Evolutionary conservation across 805 yeast genomes (phyloP).

Genomic region (Priceomyces carsonii): DNA sequence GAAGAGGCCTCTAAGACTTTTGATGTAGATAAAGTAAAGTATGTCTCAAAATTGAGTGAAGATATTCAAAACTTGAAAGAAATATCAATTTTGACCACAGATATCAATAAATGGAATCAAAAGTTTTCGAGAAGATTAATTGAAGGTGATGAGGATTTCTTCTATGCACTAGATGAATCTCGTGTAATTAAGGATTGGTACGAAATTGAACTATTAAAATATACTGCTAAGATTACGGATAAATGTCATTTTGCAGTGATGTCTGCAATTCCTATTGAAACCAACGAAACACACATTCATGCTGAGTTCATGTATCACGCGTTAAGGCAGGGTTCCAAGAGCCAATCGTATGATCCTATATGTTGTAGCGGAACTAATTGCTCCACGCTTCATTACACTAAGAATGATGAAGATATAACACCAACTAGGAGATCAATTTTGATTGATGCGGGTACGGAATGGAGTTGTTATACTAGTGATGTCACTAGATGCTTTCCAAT

Average conservation of each 20-base stretch:
- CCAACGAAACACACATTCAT: conserved; percentile 87
- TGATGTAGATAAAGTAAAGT: conserved; percentile 83
- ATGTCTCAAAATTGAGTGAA: conserved; percentile 49
- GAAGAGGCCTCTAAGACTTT: conserved; percentile 64
- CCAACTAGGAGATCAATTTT: conserved; percentile 67
- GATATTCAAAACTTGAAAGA: conserved; percentile 30
- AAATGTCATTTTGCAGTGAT: conserved; percentile 88
- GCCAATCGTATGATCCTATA: conserved; percentile 89
- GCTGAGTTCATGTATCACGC: conserved; percentile 96
- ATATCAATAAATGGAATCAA: conserved; percentile 48
- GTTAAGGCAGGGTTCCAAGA: conserved; percentile 88
- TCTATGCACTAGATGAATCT: conserved; percentile 81
- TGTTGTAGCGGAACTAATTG: conserved; percentile 93
- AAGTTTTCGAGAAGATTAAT: conserved; percentile 37
- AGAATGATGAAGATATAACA: conserved; percentile 57
- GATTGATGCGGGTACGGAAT: conserved; percentile 97
- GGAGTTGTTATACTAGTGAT: conserved; percentile 90
- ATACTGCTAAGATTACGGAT: conserved; percentile 84
- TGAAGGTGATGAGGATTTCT: conserved; percentile 48
- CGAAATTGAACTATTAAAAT: conserved; percentile 73
- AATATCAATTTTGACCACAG: conserved; percentile 51
- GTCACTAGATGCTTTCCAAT: conserved; percentile 96
- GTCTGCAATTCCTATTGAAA: conserved; percentile 88
- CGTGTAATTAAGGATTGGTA: conserved; percentile 81
- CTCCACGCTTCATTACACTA: conserved; percentile 86